These are phyloP conservation scores for Lachnellula arida DNA, from an alignment of 2,329 filamentous ascomycete species.

Conservation along the genomic window DNA sequence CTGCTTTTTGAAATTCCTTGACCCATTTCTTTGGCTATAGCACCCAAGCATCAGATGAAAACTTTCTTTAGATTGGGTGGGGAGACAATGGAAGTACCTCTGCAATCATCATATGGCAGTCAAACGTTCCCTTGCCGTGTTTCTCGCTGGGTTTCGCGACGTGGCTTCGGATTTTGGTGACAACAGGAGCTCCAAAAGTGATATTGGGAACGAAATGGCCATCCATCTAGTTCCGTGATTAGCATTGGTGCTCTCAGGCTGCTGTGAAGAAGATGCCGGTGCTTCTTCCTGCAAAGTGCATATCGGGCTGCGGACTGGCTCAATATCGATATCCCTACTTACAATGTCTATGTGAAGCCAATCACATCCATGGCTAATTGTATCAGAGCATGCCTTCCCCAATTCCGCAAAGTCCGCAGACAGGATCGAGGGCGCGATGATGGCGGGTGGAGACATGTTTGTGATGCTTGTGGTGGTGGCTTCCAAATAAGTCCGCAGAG, in stretches of 20 bases:
- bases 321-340: too few relatives aligned
- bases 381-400: constrained; percentile 78
- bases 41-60: neutral
- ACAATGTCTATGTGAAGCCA: constrained; percentile 68
- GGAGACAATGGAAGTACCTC: constrained; percentile 59
- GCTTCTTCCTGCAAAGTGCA: too few relatives aligned
- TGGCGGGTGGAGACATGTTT: constrained; percentile 81
- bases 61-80: too few relatives aligned
- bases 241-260: too few relatives aligned
- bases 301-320: too few relatives aligned
- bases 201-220: constrained; percentile 99
- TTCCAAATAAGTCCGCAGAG: too few relatives aligned
- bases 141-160: constrained; percentile 68
- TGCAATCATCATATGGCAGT: constrained; percentile 99
- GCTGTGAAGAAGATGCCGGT: too few relatives aligned
- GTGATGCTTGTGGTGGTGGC: neutral
- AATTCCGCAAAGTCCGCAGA: constrained; percentile 92
- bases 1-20: constrained; percentile 86
- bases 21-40: constrained; percentile 94
- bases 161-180: constrained; percentile 85
- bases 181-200: constrained; percentile 91
- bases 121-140: constrained; percentile 84
- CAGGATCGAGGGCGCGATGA: constrained; percentile 97
- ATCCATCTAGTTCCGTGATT: constrained; percentile 56
- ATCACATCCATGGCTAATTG: constrained; percentile 67